Evolutionary conservation across 139 green algal genomes (phyloP).

Genomic region (Nannochloris sp.): DNA sequence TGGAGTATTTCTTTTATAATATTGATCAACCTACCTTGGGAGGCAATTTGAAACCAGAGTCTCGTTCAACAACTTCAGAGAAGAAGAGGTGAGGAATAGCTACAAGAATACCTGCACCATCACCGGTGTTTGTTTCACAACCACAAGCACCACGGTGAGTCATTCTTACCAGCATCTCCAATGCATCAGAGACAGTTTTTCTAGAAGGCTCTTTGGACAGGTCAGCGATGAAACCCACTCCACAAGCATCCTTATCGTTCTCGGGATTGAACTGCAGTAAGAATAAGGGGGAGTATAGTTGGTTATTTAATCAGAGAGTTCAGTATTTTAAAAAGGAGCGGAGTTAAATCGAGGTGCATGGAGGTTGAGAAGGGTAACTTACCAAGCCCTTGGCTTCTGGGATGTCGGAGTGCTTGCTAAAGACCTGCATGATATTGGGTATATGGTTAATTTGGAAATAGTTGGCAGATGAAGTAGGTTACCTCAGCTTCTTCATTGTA

Average conservation of each 20-base stretch:
- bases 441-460: too few relatives aligned
- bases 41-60: conserved; percentile 65
- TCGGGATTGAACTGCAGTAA: conserved; percentile 37
- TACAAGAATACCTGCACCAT: conserved; percentile 89
- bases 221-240: conserved; percentile 88
- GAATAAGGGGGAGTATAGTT: too few relatives aligned
- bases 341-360: too few relatives aligned
- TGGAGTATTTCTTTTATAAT: neutral
- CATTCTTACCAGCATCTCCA: conserved; percentile 88
- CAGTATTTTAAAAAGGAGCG: too few relatives aligned
- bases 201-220: conserved; percentile 67
- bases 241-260: conserved; percentile 79
- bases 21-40: conserved; percentile 31
- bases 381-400: conserved; percentile 26
- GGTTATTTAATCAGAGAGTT: too few relatives aligned
- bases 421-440: conserved; percentile 15
- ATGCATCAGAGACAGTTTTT: conserved; percentile 68
- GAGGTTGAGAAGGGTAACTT: too few relatives aligned
- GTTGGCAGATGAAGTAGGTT: too few relatives aligned
- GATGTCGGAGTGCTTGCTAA: conserved; percentile 24
- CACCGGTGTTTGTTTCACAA: conserved; percentile 87
- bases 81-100: conserved; percentile 88
- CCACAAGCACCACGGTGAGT: conserved; percentile 85
- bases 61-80: conserved; percentile 39
- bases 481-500: too few relatives aligned